Evolutionary conservation across 192 early-diverging fungal species (phyloP).

Genomic region (Coemansia sp.): DNA sequence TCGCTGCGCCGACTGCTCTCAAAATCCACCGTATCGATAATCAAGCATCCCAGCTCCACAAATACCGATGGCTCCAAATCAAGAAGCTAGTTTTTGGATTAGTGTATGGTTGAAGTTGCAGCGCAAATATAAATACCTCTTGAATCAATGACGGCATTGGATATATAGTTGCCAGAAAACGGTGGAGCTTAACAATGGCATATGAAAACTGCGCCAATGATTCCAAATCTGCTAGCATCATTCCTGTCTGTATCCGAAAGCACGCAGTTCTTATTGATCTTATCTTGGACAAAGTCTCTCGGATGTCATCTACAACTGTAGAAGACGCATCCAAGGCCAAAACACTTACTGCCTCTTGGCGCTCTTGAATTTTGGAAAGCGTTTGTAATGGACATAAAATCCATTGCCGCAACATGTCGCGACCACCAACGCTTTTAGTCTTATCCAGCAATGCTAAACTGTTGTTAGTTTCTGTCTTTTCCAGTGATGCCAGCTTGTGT

Average conservation of each 20-base stretch:
- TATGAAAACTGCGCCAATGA: slow-evolving; percentile 35
- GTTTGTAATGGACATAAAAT: slow-evolving; percentile 27
- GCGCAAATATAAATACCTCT: slow-evolving; percentile 13
- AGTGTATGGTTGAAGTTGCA: too few relatives aligned
- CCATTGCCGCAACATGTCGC: slow-evolving; percentile 35
- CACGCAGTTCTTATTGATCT: slow-evolving; percentile 20
- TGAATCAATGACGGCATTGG: slow-evolving; percentile 16
- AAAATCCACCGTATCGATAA: slow-evolving; percentile 37
- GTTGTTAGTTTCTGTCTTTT: too few relatives aligned
- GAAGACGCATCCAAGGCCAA: slow-evolving; percentile 4
- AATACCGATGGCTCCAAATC: slow-evolving; percentile 21
- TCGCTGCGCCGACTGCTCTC: slow-evolving; percentile 25
- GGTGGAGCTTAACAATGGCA: slow-evolving; percentile 25
- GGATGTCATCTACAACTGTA: slow-evolving; percentile 11
- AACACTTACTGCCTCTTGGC: slow-evolving; percentile 23
- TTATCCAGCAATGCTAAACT: slow-evolving; percentile 30
- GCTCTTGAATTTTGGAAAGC: slow-evolving; percentile 22
- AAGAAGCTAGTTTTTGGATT: slow-evolving; percentile 19
- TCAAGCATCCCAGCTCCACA: slow-evolving; percentile 20
- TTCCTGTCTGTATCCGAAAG: slow-evolving; percentile 30
- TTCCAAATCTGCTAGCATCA: slow-evolving; percentile 34
- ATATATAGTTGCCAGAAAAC: slow-evolving; percentile 13
- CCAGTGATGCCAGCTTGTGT: too few relatives aligned
- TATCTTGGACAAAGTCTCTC: slow-evolving; percentile 13
- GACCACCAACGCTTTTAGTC: slow-evolving; percentile 32